phyloP scores from a whole-genome alignment of 805 yeast genomes.

The Kluyveromyces lactis region DNA sequence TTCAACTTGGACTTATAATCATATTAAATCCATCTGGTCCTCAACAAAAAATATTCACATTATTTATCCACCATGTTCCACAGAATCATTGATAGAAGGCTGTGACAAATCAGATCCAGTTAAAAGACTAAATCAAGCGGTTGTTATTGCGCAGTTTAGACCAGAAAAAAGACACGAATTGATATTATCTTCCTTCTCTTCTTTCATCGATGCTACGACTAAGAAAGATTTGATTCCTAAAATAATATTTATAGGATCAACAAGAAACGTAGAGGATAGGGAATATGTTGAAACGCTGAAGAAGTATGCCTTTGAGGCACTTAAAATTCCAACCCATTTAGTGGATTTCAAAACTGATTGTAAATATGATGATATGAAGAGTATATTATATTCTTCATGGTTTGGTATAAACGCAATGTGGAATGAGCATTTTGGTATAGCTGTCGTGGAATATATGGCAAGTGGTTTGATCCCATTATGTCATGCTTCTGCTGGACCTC shows the following conservation, averaged over 20 bases:
- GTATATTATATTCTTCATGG: slow-evolving; percentile 45
- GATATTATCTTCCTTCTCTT: slow-evolving; percentile 54
- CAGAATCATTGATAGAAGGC: slow-evolving; percentile 40
- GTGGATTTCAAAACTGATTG: slow-evolving; percentile 64
- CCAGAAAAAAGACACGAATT: slow-evolving; percentile 88
- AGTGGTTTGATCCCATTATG: slow-evolving; percentile 82
- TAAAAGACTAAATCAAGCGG: slow-evolving; percentile 30
- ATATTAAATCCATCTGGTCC: slow-evolving; percentile 60
- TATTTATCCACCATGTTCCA: slow-evolving; percentile 86
- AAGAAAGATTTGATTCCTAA: slow-evolving; percentile 34
- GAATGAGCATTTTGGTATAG: slow-evolving; percentile 99
- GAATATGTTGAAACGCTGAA: slow-evolving; percentile 45
- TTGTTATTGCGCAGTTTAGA: slow-evolving; percentile 78
- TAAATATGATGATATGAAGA: slow-evolving; percentile 52
- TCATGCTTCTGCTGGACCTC: slow-evolving; percentile 95
- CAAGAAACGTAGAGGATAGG: slow-evolving; percentile 62
- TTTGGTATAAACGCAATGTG: slow-evolving; percentile 95
- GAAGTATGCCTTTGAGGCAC: slow-evolving; percentile 31
- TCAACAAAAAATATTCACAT: slow-evolving; percentile 35
- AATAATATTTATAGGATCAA: slow-evolving; percentile 75
- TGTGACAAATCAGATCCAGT: slow-evolving; percentile 12
- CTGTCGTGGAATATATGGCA: slow-evolving; percentile 87
- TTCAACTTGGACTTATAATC: slow-evolving; percentile 87
- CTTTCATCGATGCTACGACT: slow-evolving; percentile 33
- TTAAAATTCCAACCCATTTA: slow-evolving; percentile 34